Conservation (phyloP, 1,284 basidiomycete species). For the Marasmius oreades region DNA sequence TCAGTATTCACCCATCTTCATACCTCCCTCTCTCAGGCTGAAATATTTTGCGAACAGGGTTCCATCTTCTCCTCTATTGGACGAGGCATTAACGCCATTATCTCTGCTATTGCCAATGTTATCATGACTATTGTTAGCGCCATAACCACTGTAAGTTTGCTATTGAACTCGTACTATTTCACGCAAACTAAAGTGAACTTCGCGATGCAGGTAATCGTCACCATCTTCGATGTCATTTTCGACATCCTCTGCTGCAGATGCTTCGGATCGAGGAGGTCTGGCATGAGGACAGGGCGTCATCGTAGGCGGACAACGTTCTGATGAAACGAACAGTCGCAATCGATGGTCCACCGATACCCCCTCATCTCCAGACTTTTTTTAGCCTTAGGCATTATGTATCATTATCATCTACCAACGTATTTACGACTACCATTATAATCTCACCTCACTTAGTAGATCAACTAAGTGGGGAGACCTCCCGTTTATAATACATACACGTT, state of each 20-base stretch:
- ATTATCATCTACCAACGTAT: no score
- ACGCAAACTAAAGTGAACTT: no score
- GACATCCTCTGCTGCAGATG: conserved; percentile 65
- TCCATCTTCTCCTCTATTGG: conserved; percentile 63
- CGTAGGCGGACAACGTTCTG: conserved; percentile 1
- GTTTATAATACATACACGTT: no score
- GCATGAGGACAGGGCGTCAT: conserved; percentile 28
- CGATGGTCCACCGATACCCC: no score
- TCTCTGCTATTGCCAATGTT: conserved; percentile 53
- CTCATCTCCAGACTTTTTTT: no score
- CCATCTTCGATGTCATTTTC: conserved; percentile 55
- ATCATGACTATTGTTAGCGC: conserved; percentile 55
- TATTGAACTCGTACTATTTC: no score
- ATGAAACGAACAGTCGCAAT: background rate
- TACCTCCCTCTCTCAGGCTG: background rate
- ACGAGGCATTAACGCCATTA: conserved; percentile 48
- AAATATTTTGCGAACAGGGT: conserved; percentile 34
- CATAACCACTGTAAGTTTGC: conserved; percentile 47
- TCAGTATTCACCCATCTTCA: background rate
- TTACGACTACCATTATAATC: no score
- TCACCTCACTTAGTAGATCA: no score
- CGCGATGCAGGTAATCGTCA: conserved; percentile 56
- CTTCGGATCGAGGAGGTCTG: conserved; percentile 37
- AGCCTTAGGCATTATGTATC: no score
- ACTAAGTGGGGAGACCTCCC: no score